Base-by-base conservation (phyloP, 192 early-diverging fungal species). In the Podila epicladia region DNA sequence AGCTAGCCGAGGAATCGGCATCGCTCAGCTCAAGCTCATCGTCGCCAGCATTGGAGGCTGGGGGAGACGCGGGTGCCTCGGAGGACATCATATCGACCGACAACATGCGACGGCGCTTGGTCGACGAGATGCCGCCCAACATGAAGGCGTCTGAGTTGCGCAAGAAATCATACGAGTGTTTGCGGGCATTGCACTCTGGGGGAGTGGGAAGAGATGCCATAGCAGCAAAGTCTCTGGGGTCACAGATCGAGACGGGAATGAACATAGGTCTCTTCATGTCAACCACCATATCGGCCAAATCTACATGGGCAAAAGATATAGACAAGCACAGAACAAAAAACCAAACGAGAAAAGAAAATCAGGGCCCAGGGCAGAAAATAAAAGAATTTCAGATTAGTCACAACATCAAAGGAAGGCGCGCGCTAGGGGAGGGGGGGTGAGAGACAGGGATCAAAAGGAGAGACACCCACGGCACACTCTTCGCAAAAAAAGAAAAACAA, bases 251-350 rank as follows among this genome's bases (percentile, higher is more conserved):
- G 57, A 80, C 77, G 15, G 77, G 77, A 29, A 80, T 80, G 65
- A 80, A 80, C 77, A 80, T 80, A 12, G 77, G 77, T 60, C 77
- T 72, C 57, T 80, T 80, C 71, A 80, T 73, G 64, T 80, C 77
- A 12, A 80, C 67, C 17, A 80, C 60, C 61, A 80, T 73, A 22
- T 73, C 64, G 29, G 77, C 19, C 45, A 64, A 20, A 28, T 76
- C 74, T 76, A 76, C 41, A 45, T 2, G 41, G 37, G 37, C 9
- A 24, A 7, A 13, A 37, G 63, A 20, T 13, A n/a, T 19, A 20
- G 9, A 20, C 58, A 50, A 65, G 28, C 65, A 49, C 15, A 4
- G 35, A 22, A 20, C 19, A 51, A 7, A 41, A 49, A 28, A 62
- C n/a, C 41, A 50, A 48, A 15, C n/a, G n/a, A 37, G 48, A 20